Conservation (phyloP, 1,284 basidiomycete genomes). For the Puccinia coronata region DNA sequence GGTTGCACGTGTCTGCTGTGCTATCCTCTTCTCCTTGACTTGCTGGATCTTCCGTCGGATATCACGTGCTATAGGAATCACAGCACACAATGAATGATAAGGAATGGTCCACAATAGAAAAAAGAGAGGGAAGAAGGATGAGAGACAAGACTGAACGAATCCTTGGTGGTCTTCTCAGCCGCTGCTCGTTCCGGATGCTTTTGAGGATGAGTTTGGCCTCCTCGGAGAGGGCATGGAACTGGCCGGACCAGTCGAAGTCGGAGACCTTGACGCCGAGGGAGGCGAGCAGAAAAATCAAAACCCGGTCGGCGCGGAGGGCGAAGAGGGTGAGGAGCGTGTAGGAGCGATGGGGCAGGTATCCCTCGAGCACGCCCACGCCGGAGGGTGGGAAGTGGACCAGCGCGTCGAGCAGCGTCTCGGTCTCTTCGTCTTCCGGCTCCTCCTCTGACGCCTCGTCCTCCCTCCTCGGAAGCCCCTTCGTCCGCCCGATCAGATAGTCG, state of each 20-base stretch:
- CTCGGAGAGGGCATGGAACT: background rate
- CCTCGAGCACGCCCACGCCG: background rate
- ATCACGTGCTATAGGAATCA: background rate
- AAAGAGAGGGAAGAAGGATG: background rate
- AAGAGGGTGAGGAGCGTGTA: constrained; percentile 12
- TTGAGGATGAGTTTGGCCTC: constrained; percentile 6
- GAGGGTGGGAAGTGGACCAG: background rate
- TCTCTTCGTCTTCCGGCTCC: background rate
- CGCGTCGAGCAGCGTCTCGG: background rate
- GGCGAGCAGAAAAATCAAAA: background rate
- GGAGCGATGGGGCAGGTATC: background rate
- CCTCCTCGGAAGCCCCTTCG: too few relatives aligned
- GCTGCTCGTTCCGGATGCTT: background rate
- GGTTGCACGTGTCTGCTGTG: too few relatives aligned
- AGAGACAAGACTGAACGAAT: constrained; percentile 1
- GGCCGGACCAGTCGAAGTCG: background rate
- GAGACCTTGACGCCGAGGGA: background rate
- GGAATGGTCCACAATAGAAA: background rate
- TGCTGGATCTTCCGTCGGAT: background rate
- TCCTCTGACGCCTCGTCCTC: background rate
- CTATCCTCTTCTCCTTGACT: background rate
- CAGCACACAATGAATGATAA: background rate
- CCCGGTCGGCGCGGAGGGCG: background rate
- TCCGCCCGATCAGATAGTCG: background rate
- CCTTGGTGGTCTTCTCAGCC: background rate